phyloP scores from a whole-genome alignment of 2,329 filamentous ascomycete genomes.

The Cladosporium sp. region DNA sequence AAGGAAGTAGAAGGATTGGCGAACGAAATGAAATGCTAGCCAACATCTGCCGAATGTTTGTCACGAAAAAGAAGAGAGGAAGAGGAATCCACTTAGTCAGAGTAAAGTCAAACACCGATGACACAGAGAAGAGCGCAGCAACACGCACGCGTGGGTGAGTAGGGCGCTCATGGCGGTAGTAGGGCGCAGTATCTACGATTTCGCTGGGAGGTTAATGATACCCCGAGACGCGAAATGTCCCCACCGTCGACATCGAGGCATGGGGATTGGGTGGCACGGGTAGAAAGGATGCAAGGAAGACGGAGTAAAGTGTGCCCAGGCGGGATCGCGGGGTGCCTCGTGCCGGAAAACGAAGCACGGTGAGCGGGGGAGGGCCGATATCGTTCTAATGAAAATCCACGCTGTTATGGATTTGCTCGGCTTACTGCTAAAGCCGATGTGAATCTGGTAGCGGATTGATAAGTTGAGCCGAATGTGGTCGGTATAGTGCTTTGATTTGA shows the following conservation, averaged over 20 bases:
- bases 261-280: neutral
- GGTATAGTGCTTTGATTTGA: no score
- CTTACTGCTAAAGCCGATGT: no score
- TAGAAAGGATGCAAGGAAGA: neutral
- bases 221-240: neutral
- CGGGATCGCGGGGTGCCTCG: conserved; percentile 6
- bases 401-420: no score
- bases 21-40: neutral
- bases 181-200: conserved; percentile 7
- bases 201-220: conserved; percentile 3
- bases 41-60: neutral
- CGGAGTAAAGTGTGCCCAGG: neutral
- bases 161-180: neutral
- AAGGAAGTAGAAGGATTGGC: neutral
- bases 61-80: neutral
- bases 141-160: neutral
- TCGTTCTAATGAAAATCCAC: neutral
- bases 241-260: neutral
- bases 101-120: neutral
- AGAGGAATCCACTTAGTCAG: conserved; percentile 1
- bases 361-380: conserved; percentile 6
- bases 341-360: neutral
- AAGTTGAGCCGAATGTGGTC: no score
- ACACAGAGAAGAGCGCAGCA: neutral
- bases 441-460: no score